These are phyloP conservation scores for Ruellia speciosa DNA, from an alignment of 305 asterid species.

Conservation along the genomic window DNA sequence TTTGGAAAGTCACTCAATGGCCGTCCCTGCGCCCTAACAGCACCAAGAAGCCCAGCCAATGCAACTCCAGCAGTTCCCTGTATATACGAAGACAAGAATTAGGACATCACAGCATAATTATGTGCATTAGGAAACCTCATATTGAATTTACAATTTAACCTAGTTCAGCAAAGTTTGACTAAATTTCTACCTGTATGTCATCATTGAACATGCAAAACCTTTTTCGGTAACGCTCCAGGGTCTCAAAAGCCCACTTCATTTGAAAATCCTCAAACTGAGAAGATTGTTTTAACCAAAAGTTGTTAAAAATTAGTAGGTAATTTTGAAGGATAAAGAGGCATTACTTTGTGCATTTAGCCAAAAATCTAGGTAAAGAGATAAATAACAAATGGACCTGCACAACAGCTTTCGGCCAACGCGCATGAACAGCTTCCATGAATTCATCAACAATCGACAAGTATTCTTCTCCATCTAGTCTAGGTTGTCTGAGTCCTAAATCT, in stretches of 20 bases:
- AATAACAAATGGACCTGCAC: constrained; percentile 64
- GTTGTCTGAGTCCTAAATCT: constrained; percentile 96
- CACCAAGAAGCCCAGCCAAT: constrained; percentile 92
- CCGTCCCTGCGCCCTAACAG: constrained; percentile 91
- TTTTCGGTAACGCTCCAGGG: constrained; percentile 80
- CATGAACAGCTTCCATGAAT: constrained; percentile 98
- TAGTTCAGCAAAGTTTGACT: constrained; percentile 14
- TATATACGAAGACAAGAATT: constrained; percentile 25
- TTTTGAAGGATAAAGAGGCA: not conserved
- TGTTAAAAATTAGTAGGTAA: constrained; percentile 16
- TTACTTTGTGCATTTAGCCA: not conserved
- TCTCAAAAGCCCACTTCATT: constrained; percentile 99
- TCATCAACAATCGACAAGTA: constrained; percentile 86
- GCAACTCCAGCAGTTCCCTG: constrained; percentile 99
- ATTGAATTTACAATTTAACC: constrained; percentile 13
- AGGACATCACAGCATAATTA: constrained; percentile 5
- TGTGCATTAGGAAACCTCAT: constrained; percentile 19
- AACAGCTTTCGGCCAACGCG: constrained; percentile 99
- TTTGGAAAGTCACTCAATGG: constrained; percentile 88
- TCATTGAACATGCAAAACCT: constrained; percentile 99
- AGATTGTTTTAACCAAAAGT: constrained; percentile 18
- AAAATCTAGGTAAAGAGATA: too few species aligned
- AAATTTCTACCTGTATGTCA: constrained; percentile 81
- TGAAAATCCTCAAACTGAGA: constrained; percentile 98
- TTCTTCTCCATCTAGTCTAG: constrained; percentile 96